phyloP scores from a whole-genome alignment of 441 rosid genomes.

The Dalechampia spathulata region DNA sequence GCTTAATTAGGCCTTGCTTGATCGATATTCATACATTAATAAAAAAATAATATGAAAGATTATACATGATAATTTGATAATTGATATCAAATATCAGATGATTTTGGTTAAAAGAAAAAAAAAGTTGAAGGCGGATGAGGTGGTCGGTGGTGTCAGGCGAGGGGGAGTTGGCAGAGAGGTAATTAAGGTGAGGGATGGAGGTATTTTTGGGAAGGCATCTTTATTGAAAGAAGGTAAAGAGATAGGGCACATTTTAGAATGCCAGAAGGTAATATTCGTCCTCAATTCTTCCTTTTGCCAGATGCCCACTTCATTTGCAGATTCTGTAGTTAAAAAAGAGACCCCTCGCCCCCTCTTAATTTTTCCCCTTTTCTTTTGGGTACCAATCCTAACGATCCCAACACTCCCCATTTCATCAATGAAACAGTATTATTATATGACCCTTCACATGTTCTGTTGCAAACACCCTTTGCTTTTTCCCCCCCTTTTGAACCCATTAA shows the following conservation, averaged over 20 bases:
- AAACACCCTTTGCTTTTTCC: too few relatives aligned
- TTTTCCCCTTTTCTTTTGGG: background rate
- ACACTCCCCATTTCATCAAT: too few relatives aligned
- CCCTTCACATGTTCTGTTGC: too few relatives aligned
- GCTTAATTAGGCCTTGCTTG: too few relatives aligned
- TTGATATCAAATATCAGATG: too few relatives aligned
- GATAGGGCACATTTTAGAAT: constrained; percentile 14
- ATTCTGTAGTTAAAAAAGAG: background rate
- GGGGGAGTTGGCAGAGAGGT: background rate
- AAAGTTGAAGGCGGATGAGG: background rate
- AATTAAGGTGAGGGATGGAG: constrained; percentile 8
- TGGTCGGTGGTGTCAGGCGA: constrained; percentile 21
- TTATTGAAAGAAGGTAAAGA: constrained; percentile 40
- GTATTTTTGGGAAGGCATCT: constrained; percentile 22
- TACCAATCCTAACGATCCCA: background rate
- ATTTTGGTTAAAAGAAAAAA: background rate
- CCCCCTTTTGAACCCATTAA: too few relatives aligned
- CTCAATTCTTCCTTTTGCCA: constrained; percentile 21
- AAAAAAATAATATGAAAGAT: too few relatives aligned
- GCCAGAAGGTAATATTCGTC: constrained; percentile 28
- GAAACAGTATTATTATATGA: too few relatives aligned
- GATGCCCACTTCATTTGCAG: constrained; percentile 25
- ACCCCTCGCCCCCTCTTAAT: background rate
- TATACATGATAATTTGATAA: background rate
- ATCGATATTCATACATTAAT: too few relatives aligned